Percentiles rank a stretch among this genome's conserved stretches.
phyloP scores from a whole-genome alignment of 1,139 yeast species.

The Starmera stellimalicola region DNA sequence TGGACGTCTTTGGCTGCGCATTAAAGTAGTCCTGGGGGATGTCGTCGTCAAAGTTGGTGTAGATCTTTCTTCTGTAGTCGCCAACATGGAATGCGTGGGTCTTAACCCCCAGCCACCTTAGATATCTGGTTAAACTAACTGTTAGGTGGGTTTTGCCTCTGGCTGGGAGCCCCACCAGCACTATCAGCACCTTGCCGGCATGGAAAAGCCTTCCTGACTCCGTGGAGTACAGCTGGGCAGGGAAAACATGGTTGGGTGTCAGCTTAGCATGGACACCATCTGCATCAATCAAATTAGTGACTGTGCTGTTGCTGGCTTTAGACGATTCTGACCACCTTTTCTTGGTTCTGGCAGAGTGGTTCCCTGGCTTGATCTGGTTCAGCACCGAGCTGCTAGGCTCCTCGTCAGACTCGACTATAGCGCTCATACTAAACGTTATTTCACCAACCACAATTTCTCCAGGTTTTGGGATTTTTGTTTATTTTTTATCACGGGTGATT shows the following conservation, averaged over 20 bases:
- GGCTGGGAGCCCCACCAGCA: slow-evolving; percentile 90
- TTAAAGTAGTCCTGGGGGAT: slow-evolving; percentile 67
- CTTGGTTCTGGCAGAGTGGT: slow-evolving; percentile 40
- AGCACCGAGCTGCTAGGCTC: slow-evolving; percentile 24
- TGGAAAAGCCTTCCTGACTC: slow-evolving; percentile 87
- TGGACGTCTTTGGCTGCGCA: slow-evolving; percentile 45
- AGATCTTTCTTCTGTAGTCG: slow-evolving; percentile 67
- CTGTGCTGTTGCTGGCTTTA: slow-evolving; percentile 6
- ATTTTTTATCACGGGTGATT: too few species aligned
- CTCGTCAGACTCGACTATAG: slow-evolving; percentile 21
- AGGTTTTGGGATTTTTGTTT: too few species aligned
- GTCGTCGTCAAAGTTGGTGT: slow-evolving; percentile 28
- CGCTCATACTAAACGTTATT: too few species aligned
- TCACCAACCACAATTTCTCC: too few species aligned
- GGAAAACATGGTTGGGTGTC: slow-evolving; percentile 36
- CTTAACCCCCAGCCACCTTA: slow-evolving; percentile 92
- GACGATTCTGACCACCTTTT: slow-evolving; percentile 32
- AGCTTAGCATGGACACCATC: slow-evolving; percentile 28
- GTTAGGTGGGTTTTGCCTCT: slow-evolving; percentile 92
- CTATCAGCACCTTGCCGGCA: slow-evolving; percentile 89
- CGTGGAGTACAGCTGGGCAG: slow-evolving; percentile 87
- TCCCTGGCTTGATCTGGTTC: slow-evolving; percentile 32
- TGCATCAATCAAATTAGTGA: slow-evolving; percentile 7
- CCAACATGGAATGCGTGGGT: slow-evolving; percentile 90
- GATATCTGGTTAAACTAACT: slow-evolving; percentile 81